phyloP scores from a whole-genome alignment of 306 rosid species.

The Rosa chinensis region DNA sequence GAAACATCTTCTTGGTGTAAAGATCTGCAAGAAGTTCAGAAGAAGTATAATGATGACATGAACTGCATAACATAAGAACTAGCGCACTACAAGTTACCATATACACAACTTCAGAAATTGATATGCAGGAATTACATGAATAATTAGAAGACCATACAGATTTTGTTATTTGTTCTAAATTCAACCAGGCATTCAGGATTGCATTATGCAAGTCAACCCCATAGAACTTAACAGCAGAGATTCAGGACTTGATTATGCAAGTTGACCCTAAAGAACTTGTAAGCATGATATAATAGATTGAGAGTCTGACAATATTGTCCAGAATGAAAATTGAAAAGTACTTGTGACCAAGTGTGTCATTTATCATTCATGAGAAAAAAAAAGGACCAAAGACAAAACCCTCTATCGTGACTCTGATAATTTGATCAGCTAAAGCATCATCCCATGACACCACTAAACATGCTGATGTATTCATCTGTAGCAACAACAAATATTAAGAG shows the following conservation, averaged over 20 bases:
- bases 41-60: not conserved
- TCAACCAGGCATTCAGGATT: not conserved
- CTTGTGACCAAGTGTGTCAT: not conserved
- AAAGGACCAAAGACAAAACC: not conserved
- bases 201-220: not conserved
- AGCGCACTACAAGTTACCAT: not conserved
- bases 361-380: not conserved
- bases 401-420: not conserved
- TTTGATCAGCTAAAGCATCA: not conserved
- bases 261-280: not conserved
- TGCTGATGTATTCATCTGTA: not conserved
- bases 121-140: not conserved
- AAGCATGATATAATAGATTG: not conserved
- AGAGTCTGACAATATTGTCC: not conserved
- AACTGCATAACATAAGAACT: not conserved
- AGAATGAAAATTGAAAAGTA: not conserved
- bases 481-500: not conserved
- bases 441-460: not conserved
- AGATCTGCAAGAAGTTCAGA: constrained; percentile 60
- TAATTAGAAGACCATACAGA: not conserved
- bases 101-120: not conserved
- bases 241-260: not conserved
- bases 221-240: not conserved
- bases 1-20: constrained; percentile 81
- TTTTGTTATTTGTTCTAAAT: not conserved